phyloP scores from a whole-genome alignment of 2,329 filamentous ascomycete genomes.

The Scedosporium boydii region DNA sequence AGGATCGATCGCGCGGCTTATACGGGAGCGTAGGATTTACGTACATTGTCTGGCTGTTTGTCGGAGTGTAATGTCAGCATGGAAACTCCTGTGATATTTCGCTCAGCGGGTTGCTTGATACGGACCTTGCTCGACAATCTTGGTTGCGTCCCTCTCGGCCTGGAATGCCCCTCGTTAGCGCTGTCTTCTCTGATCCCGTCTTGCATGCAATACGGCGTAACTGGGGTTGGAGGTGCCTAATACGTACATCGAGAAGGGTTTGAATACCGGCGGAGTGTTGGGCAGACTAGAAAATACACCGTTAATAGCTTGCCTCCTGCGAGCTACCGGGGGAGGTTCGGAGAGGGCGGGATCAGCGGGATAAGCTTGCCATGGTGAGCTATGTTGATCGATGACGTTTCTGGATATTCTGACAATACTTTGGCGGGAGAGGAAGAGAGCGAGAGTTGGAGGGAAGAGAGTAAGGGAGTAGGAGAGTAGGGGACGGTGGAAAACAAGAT shows the following conservation, averaged over 20 bases:
- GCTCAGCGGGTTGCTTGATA: constrained; percentile 7
- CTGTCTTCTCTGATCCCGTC: neutral
- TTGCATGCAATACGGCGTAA: neutral
- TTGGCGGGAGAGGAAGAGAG: neutral
- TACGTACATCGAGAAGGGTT: constrained; percentile 89
- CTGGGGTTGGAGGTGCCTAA: neutral
- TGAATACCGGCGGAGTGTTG: constrained; percentile 98
- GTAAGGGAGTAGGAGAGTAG: neutral
- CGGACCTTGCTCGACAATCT: constrained; percentile 94
- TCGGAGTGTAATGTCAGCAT: constrained; percentile 2
- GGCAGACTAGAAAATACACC: constrained; percentile 58
- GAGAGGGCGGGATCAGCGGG: neutral
- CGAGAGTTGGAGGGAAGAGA: neutral
- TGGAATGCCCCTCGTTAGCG: constrained; percentile 24
- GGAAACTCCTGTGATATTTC: constrained; percentile 18
- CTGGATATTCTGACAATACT: neutral
- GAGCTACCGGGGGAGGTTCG: neutral
- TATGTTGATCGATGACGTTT: neutral
- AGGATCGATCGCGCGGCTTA: constrained; percentile 4
- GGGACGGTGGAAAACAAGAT: neutral
- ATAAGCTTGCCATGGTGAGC: constrained; percentile 5
- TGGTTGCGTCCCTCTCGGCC: constrained; percentile 97
- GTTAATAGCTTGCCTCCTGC: neutral
- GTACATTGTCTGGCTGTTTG: constrained; percentile 76
- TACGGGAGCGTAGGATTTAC: constrained; percentile 1